A percentile compares a stretch with the other conserved stretches of the same genome.
Evolutionary conservation across 2,329 filamentous ascomycete genomes (phyloP).

Genomic region (Colletotrichum incanum): DNA sequence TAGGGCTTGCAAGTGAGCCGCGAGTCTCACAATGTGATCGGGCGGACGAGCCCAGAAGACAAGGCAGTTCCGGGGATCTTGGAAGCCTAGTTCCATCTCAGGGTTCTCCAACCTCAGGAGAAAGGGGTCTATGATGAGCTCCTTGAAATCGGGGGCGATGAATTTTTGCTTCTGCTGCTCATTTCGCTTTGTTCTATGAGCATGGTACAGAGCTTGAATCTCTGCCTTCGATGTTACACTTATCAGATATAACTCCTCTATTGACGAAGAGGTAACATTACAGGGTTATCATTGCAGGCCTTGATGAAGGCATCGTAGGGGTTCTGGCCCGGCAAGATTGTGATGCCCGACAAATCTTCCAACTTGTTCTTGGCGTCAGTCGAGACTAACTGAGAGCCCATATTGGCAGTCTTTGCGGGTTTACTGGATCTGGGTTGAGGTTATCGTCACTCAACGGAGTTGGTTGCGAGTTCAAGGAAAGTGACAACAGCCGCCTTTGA

Average conservation of each 20-base stretch:
- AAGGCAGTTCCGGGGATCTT: constrained; percentile 85
- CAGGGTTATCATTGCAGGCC: constrained; percentile 76
- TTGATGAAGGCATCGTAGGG: constrained; percentile 83
- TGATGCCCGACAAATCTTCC: constrained; percentile 69
- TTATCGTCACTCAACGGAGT: neutral
- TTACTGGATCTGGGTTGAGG: neutral
- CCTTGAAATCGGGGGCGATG: constrained; percentile 76
- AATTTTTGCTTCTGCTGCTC: constrained; percentile 82
- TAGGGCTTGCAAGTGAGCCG: constrained; percentile 77
- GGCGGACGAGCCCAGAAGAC: constrained; percentile 92
- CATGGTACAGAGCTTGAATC: constrained; percentile 81
- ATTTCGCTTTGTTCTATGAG: constrained; percentile 83
- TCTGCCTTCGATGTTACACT: constrained; percentile 63
- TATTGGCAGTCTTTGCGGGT: constrained; percentile 40
- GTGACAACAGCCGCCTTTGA: neutral
- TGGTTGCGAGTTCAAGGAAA: neutral
- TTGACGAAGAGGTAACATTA: constrained; percentile 57
- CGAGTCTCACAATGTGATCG: constrained; percentile 76
- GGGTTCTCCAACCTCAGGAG: constrained; percentile 79
- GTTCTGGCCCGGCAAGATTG: constrained; percentile 72
- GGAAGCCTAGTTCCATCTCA: constrained; percentile 76
- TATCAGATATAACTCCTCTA: constrained; percentile 7
- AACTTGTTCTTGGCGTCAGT: constrained; percentile 65
- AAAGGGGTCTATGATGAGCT: constrained; percentile 83
- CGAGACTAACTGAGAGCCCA: constrained; percentile 56